A percentile compares a stretch with the other conserved stretches of the same genome.
These are phyloP conservation scores for Letharia columbiana DNA, from an alignment of 495 filamentous ascomycete species.

Conservation along the genomic window DNA sequence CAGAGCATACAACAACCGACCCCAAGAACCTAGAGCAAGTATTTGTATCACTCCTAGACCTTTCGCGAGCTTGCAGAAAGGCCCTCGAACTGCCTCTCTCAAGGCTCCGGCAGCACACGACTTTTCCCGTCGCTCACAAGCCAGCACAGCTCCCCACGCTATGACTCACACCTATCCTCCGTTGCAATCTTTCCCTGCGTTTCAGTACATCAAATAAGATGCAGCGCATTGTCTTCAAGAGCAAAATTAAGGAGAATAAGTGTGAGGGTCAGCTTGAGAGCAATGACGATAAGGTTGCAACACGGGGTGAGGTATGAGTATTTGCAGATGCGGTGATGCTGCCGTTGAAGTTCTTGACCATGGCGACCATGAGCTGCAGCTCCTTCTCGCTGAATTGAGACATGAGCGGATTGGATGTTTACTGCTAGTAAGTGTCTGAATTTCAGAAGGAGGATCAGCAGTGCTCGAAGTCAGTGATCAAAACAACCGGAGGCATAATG, in stretches of 20 bases:
- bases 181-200: not conserved
- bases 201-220: not conserved
- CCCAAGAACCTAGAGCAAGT: not conserved
- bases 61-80: not conserved
- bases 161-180: slow-evolving; percentile 7
- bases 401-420: not conserved
- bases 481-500: not conserved
- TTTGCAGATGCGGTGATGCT: not conserved
- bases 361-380: not conserved
- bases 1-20: not conserved
- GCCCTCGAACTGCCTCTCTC: not conserved
- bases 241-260: not conserved
- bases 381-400: not conserved
- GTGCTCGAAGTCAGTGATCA: not conserved
- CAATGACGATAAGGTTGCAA: not conserved
- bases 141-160: slow-evolving; percentile 8
- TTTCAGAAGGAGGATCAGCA: not conserved
- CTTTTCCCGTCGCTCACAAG: not conserved
- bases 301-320: not conserved
- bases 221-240: not conserved
- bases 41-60: not conserved
- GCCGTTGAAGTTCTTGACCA: not conserved
- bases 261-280: not conserved
- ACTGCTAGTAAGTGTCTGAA: not conserved
- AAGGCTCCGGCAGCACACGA: not conserved